phyloP scores from a whole-genome alignment of 169 alveolate genomes.

The Miamiensis avidus region DNA sequence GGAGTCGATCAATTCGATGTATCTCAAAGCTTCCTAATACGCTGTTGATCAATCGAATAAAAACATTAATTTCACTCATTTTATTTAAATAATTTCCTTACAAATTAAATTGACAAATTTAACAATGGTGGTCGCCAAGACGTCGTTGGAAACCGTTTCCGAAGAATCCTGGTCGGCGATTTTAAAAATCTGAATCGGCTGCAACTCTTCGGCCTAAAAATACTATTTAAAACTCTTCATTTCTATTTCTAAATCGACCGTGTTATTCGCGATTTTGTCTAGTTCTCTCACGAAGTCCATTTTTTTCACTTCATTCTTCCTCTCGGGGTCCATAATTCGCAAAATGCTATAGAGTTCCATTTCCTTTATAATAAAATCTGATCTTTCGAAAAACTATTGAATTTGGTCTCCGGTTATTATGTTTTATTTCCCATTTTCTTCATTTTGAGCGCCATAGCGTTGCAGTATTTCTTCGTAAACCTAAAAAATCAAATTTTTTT shows the following conservation, averaged over 20 bases:
- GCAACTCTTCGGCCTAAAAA: background rate
- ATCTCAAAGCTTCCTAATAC: background rate
- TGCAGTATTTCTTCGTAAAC: too few species aligned
- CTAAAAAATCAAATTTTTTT: too few species aligned
- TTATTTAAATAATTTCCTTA: too few species aligned
- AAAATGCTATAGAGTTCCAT: background rate
- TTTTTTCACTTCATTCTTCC: background rate
- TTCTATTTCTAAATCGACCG: background rate
- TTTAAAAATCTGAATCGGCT: background rate
- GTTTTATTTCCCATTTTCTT: too few species aligned
- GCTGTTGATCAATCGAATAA: background rate
- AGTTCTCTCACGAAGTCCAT: background rate
- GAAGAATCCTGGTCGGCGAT: background rate
- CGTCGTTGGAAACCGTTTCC: background rate
- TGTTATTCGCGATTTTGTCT: background rate
- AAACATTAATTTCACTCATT: background rate
- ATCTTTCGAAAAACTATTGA: too few species aligned
- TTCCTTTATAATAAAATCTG: background rate
- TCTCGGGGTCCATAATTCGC: background rate
- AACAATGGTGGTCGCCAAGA: background rate
- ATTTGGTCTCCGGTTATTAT: background rate
- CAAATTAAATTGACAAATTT: background rate
- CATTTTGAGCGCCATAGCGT: too few species aligned
- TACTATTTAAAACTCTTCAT: background rate
- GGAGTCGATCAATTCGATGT: background rate